Conservation (phyloP, 371 early-diverging fungal genomes). For the Cokeromyces recurvatus region DNA sequence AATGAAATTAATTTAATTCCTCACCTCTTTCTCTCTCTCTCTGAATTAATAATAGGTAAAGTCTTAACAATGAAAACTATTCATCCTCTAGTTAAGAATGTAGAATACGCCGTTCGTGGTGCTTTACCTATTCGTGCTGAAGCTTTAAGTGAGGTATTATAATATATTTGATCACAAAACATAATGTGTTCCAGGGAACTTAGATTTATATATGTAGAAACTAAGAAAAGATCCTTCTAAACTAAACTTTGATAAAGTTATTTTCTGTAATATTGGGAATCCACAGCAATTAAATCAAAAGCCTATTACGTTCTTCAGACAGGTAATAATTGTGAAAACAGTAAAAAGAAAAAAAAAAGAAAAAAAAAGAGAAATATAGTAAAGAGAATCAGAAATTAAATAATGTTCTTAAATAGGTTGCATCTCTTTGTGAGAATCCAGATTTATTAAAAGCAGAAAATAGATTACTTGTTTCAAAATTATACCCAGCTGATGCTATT, state of each 20-base stretch:
- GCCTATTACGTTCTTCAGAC: conserved; percentile 96
- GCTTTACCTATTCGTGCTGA: conserved; percentile 95
- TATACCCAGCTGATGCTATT: conserved; percentile 82
- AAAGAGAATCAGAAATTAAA: too few species aligned
- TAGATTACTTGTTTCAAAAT: conserved; percentile 40
- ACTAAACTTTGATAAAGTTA: conserved; percentile 74
- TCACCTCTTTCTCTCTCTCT: too few species aligned
- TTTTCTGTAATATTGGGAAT: conserved; percentile 96
- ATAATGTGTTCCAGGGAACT: not conserved
- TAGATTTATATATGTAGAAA: conserved; percentile 6
- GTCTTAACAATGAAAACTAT: conserved; percentile 55
- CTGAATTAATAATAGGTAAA: too few species aligned
- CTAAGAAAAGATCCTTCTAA: conserved; percentile 26
- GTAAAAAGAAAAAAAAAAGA: too few species aligned
- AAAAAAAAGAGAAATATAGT: too few species aligned
- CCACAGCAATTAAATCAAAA: conserved; percentile 94
- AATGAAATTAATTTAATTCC: too few species aligned
- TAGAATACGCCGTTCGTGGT: conserved; percentile 97
- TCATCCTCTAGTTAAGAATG: conserved; percentile 68
- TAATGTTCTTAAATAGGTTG: too few species aligned
- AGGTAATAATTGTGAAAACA: conserved; percentile 58
- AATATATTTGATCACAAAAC: too few species aligned
- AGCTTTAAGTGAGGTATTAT: conserved; percentile 64
- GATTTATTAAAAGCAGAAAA: conserved; percentile 67
- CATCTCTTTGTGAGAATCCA: conserved; percentile 83